Base-by-base conservation (phyloP, 2,329 filamentous ascomycete genomes). In the Aspergillus pseudoviridinutans region DNA sequence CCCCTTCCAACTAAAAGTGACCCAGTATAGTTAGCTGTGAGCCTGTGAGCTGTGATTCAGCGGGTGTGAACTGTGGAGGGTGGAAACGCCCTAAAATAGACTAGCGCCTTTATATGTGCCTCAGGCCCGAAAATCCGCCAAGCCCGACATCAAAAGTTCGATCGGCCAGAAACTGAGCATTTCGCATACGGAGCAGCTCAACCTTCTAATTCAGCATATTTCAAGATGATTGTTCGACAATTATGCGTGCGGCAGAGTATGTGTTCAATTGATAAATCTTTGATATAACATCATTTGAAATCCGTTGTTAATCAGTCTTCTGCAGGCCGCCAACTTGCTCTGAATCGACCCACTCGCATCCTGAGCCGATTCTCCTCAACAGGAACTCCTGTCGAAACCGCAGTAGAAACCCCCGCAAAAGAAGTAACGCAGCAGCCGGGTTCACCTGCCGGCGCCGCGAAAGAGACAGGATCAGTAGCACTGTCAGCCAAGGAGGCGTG, bases 191-290 rank as follows among this genome's bases (percentile, higher is more conserved):
- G 27, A 58, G 63, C 61, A 59, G 51, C 59, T 44, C 46, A 49
- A 28, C 55, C 51, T 50, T 38, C 54, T 46, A 54, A 56, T 54
- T 59, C 57, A 54, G 52, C 57, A 64, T 53, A 62, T 9, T 49
- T 51, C 69, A 72, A 54, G 51, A 77, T 77, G 75, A 77, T 77
- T 68, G 68, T 77, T 64, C 72, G 75, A 62, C 67, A 73, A 55
- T 51, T 74, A 47, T 71, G 66, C 63, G 60, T 71, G 68, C 74
- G 74, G 69, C 75, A 77, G 58, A 70, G 75, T 77, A 56, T 66
- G 75, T 70, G 10, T 49, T 8, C 10, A 25, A 4, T 25, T 9
- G 14, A 3, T 5, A 38, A 24, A 2, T 8, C 24, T 51, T 7
- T 3, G 9, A 28, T 8, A 17, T 9, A 5, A 35, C 3, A 41